Evolutionary conservation across 805 yeast species (phyloP).

Genomic region (Yarrowia sp.): DNA sequence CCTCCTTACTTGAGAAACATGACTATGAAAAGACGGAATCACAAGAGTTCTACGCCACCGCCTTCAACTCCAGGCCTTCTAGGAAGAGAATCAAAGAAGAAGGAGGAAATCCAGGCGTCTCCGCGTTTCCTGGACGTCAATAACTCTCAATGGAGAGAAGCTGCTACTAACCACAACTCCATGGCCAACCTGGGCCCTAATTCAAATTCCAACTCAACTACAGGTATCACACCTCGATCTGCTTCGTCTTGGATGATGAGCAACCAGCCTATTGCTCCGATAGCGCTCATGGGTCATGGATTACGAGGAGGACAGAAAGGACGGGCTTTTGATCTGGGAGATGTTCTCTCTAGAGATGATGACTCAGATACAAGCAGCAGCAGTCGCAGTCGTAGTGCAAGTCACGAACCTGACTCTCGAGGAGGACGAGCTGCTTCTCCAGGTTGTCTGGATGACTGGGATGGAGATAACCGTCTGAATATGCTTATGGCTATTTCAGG

Average conservation of each 20-base stretch:
- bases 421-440: not conserved
- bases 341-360: not conserved
- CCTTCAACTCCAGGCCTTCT: not conserved
- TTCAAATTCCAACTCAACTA: not conserved
- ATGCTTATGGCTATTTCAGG: conserved; percentile 2
- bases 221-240: not conserved
- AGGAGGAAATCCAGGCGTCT: conserved; percentile 16
- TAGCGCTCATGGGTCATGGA: conserved; percentile 2
- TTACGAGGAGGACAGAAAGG: not conserved
- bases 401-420: not conserved
- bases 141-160: conserved; percentile 14
- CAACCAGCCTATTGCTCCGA: not conserved
- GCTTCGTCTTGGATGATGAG: conserved; percentile 24
- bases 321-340: not conserved
- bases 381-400: conserved; percentile 6
- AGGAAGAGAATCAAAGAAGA: not conserved
- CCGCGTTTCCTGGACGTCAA: conserved; percentile 25
- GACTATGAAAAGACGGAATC: conserved; percentile 8
- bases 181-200: not conserved
- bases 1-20: conserved; percentile 21
- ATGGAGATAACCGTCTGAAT: conserved; percentile 13
- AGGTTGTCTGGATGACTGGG: conserved; percentile 9
- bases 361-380: conserved; percentile 1
- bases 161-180: not conserved
- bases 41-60: not conserved